Evolutionary conservation across 2,329 filamentous ascomycete genomes (phyloP).

Genomic region (Mycocentrospora acerina): DNA sequence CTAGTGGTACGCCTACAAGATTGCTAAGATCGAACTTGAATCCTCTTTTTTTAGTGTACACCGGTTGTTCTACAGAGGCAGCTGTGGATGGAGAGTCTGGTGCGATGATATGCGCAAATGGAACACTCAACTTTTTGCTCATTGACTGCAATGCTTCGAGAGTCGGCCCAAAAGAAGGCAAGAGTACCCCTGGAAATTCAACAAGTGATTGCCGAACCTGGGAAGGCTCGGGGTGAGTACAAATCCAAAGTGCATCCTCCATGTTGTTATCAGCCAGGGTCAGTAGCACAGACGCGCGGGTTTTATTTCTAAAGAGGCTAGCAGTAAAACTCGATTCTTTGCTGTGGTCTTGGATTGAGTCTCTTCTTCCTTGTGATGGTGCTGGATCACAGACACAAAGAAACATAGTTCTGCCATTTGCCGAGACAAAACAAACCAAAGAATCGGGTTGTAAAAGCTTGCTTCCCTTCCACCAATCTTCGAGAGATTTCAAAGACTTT

Average conservation of each 20-base stretch:
- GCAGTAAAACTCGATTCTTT: background rate
- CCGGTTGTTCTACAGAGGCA: too few species aligned
- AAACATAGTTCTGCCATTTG: conserved; percentile 7
- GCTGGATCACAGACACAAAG: background rate
- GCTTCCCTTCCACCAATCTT: conserved; percentile 12
- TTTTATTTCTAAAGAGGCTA: too few species aligned
- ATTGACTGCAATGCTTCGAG: conserved; percentile 16
- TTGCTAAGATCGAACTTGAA: too few species aligned
- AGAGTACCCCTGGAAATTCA: conserved; percentile 20
- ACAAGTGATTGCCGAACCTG: conserved; percentile 3
- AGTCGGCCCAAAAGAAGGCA: conserved; percentile 17
- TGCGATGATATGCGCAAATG: conserved; percentile 15
- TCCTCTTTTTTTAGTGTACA: too few species aligned
- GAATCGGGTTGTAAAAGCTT: conserved; percentile 12
- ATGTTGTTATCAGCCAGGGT: too few species aligned
- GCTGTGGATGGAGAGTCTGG: background rate
- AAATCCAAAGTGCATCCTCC: too few species aligned
- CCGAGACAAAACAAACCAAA: conserved; percentile 18
- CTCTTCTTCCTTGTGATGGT: too few species aligned
- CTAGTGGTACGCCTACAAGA: too few species aligned
- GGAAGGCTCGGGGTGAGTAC: too few species aligned
- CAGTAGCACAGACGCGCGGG: too few species aligned
- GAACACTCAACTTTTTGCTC: conserved; percentile 6
- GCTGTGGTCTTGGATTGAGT: conserved; percentile 1
- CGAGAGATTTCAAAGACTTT: conserved; percentile 1